Evolutionary conservation across 2,329 filamentous ascomycete genomes (phyloP).

Genomic region (Ophiosphaerella korrae): DNA sequence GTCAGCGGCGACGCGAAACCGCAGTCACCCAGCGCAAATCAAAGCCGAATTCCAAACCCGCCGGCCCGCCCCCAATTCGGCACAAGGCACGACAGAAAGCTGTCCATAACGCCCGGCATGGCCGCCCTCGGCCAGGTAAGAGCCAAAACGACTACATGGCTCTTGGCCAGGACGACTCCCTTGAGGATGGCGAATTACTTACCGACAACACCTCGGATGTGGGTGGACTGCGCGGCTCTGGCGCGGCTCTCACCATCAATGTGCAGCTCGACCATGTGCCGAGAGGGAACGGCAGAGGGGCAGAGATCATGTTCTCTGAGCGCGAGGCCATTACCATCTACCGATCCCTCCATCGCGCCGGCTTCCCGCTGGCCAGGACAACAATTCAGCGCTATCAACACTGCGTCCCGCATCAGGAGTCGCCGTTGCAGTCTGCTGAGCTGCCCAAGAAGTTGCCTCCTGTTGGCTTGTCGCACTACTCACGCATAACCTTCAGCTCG

Average conservation of each 20-base stretch:
- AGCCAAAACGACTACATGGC: constrained; percentile 15
- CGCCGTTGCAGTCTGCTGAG: background rate
- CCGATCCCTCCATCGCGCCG: constrained; percentile 11
- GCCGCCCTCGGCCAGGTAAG: constrained; percentile 5
- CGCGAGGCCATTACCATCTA: constrained; percentile 23
- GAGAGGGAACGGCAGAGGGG: constrained; percentile 3
- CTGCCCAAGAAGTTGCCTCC: background rate
- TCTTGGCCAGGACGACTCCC: constrained; percentile 13
- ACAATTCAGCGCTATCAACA: constrained; percentile 12
- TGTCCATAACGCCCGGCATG: constrained; percentile 21
- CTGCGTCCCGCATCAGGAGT: background rate
- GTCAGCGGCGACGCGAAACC: constrained; percentile 31
- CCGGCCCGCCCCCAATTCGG: constrained; percentile 19
- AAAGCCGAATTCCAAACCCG: constrained; percentile 14
- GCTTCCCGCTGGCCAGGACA: constrained; percentile 19
- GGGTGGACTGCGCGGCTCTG: constrained; percentile 17
- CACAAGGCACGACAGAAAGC: constrained; percentile 28
- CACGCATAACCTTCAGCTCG: constrained; percentile 1
- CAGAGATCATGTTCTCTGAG: constrained; percentile 27
- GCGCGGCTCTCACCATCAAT: constrained; percentile 29
- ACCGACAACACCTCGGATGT: constrained; percentile 14
- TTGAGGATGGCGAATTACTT: constrained; percentile 19
- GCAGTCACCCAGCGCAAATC: constrained; percentile 25
- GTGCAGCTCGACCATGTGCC: constrained; percentile 15
- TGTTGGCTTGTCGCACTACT: background rate